These are phyloP conservation scores for Eucalyptus dawsonii DNA, from an alignment of 345 rosid genomes.

Conservation along the genomic window DNA sequence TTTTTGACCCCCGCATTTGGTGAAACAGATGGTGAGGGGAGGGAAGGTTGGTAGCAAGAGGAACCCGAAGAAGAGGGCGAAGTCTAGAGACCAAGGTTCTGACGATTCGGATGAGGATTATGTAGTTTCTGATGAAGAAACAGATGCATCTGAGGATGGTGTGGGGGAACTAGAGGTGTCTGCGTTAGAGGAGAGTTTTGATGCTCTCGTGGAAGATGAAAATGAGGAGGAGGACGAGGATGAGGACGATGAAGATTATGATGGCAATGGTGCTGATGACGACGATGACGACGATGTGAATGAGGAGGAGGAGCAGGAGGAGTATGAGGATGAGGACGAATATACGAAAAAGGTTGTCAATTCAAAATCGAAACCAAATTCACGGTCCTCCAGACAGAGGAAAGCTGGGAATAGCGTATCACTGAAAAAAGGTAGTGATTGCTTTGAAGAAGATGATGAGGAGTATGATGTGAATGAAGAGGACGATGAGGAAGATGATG, in stretches of 20 bases:
- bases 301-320: conserved; percentile 19
- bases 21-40: conserved; percentile 70
- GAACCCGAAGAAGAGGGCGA: conserved; percentile 26
- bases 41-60: conserved; percentile 41
- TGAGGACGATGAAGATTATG: conserved; percentile 18
- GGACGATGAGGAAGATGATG: conserved; percentile 23
- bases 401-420: background rate
- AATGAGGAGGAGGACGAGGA: conserved; percentile 6
- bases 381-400: background rate
- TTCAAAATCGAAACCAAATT: background rate
- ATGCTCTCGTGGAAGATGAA: conserved; percentile 15
- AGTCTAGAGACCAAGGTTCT: conserved; percentile 51
- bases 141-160: conserved; percentile 50
- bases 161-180: conserved; percentile 45
- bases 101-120: conserved; percentile 99
- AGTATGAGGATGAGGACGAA: conserved; percentile 48
- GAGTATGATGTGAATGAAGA: conserved; percentile 16
- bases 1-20: background rate
- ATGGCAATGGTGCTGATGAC: conserved; percentile 2
- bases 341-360: conserved; percentile 32
- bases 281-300: background rate
- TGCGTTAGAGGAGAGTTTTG: conserved; percentile 44
- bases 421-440: background rate
- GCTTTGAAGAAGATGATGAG: conserved; percentile 4
- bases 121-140: conserved; percentile 66